Conservation (phyloP, 2,329 filamentous ascomycete species). For the Apiospora pterosperma region DNA sequence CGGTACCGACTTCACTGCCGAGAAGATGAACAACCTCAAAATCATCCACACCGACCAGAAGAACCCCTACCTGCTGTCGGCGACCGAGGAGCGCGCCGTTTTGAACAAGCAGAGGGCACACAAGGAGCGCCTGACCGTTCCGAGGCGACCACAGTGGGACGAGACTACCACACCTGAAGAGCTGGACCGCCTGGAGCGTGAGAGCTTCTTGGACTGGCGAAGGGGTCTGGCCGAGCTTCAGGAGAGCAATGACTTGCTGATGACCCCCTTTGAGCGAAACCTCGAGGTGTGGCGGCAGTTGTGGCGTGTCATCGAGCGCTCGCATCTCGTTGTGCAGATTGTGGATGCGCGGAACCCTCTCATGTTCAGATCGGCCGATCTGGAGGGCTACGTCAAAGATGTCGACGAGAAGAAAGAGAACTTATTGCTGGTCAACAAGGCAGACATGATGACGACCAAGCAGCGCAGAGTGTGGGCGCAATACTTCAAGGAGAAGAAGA, state of each 20-base stretch:
- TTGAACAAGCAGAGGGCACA: constrained; percentile 82
- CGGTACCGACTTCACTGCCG: constrained; percentile 97
- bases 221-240: constrained; percentile 88
- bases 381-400: constrained; percentile 92
- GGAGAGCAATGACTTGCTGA: constrained; percentile 88
- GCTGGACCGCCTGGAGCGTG: constrained; percentile 74
- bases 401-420: constrained; percentile 87
- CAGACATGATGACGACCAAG: constrained; percentile 92
- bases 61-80: constrained; percentile 89
- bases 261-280: constrained; percentile 98
- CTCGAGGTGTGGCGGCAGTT: constrained; percentile 96
- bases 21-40: constrained; percentile 99
- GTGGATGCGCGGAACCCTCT: constrained; percentile 95
- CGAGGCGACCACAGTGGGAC: constrained; percentile 87
- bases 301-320: constrained; percentile 97
- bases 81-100: constrained; percentile 75
- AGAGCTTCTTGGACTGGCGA: constrained; percentile 82
- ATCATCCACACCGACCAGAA: constrained; percentile 96
- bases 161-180: constrained; percentile 77
- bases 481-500: constrained; percentile 75
- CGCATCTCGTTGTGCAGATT: constrained; percentile 94
- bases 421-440: constrained; percentile 92
- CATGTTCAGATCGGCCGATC: constrained; percentile 88
- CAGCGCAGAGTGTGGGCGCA: constrained; percentile 84
- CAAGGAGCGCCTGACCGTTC: constrained; percentile 77